Conservation (phyloP, 2,329 filamentous ascomycete genomes). For the Ceratocystis papillata region DNA sequence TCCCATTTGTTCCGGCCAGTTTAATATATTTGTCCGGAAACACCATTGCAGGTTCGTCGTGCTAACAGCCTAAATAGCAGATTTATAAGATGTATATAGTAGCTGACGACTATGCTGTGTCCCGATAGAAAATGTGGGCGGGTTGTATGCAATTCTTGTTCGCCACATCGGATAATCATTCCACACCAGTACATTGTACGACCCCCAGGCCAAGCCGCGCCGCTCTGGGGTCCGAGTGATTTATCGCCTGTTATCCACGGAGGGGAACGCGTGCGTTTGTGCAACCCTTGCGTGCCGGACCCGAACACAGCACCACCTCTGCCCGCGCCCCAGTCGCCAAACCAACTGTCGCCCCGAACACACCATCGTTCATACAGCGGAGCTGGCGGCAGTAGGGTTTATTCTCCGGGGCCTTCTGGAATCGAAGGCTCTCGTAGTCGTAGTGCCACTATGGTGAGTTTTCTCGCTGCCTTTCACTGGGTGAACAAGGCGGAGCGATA, state of each 20-base stretch:
- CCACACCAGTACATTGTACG: conserved; percentile 86
- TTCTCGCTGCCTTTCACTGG: background rate
- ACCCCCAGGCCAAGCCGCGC: conserved; percentile 42
- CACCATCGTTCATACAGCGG: conserved; percentile 41
- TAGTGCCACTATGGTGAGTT: conserved; percentile 43
- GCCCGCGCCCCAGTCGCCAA: conserved; percentile 28
- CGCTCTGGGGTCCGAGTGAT: conserved; percentile 17
- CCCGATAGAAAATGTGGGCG: conserved; percentile 68
- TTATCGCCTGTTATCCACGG: conserved; percentile 31
- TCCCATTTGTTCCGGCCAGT: conserved; percentile 69
- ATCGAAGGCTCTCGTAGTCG: conserved; percentile 31
- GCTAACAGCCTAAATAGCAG: background rate
- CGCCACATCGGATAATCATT: conserved; percentile 89
- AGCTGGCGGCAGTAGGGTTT: conserved; percentile 29
- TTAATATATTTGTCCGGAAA: conserved; percentile 76
- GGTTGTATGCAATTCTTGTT: conserved; percentile 82
- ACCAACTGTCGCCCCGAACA: conserved; percentile 31
- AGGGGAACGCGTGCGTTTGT: conserved; percentile 48
- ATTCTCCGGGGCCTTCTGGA: conserved; percentile 16
- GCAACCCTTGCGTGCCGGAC: conserved; percentile 52
- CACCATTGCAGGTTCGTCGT: conserved; percentile 72
- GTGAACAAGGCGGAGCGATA: background rate
- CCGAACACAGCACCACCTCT: conserved; percentile 49
- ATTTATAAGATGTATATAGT: background rate
- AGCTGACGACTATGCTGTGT: conserved; percentile 16